Percentiles rank a stretch among this genome's conserved stretches.
These are phyloP conservation scores for Amauroascus verrucosus DNA, from an alignment of 2,329 filamentous ascomycete species.

Conservation along the genomic window DNA sequence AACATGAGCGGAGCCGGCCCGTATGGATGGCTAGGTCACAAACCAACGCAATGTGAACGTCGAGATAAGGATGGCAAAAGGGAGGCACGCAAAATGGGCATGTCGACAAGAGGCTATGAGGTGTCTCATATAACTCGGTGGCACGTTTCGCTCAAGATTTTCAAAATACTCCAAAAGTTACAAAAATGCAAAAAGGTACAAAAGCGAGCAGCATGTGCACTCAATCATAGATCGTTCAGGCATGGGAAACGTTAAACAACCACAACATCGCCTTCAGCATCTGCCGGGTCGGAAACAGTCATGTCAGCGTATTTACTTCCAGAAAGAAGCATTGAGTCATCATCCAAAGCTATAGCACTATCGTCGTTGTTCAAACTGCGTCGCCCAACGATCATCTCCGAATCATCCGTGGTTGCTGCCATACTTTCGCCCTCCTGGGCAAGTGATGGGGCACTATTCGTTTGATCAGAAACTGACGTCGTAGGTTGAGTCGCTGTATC, in stretches of 20 bases:
- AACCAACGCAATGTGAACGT: neutral
- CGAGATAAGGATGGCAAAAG: neutral
- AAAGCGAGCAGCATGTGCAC: neutral
- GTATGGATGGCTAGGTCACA: neutral
- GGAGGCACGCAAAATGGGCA: neutral
- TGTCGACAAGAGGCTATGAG: neutral
- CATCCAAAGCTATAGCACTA: slow-evolving; percentile 60
- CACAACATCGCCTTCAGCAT: slow-evolving; percentile 38
- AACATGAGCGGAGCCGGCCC: neutral
- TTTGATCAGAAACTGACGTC: slow-evolving; percentile 11
- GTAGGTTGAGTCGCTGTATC: slow-evolving; percentile 17
- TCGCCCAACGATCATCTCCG: slow-evolving; percentile 22
- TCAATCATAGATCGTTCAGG: slow-evolving; percentile 8
- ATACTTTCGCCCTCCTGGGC: slow-evolving; percentile 32
- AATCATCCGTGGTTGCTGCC: slow-evolving; percentile 13
- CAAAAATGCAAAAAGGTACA: neutral
- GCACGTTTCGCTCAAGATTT: neutral
- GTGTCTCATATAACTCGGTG: neutral
- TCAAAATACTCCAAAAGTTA: neutral
- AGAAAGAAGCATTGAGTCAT: slow-evolving; percentile 34
- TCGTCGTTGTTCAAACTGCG: slow-evolving; percentile 48
- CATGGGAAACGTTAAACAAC: slow-evolving; percentile 29
- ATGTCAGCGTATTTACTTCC: slow-evolving; percentile 39
- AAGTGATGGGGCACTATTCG: neutral
- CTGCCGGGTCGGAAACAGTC: slow-evolving; percentile 37